Evolutionary conservation across 176 grass and related monocot species (phyloP), one percentile per base, ranked within the genome.

Genomic region (Sorghum bicolor): DNA sequence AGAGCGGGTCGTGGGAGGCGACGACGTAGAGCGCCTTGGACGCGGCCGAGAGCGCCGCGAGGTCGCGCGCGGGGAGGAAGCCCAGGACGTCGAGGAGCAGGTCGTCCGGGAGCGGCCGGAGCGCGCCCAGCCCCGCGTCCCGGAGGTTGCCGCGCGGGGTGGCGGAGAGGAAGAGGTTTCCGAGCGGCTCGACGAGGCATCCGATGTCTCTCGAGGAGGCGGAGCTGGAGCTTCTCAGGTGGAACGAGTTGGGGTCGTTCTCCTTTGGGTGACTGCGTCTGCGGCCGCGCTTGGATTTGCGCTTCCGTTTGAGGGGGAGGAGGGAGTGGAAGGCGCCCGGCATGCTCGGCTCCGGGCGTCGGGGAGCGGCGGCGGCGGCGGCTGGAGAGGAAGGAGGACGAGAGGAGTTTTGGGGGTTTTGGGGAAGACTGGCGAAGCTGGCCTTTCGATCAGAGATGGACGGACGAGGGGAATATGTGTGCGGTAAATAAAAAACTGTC

Each of bases 21-120:
- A 99, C 82, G 64, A 99, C 91, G 66, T 96, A 96, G 74, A 89
- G 58, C 22, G 91, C 92, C 77, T 83, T 93, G 40, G 91, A 94
- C 5, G 57, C 86, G 1, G 29, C 77, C 10, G 93, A 94, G 74
- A 96, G 86, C 70, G 74, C 80, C 10, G 78, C 81, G 82, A 99
- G 84, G 73, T 82, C 89, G 3, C 87, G 86, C 34, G 83, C 74
- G 0, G 72, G 67, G 9, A 99, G 93, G 15, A 99, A 84, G 60
- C 73, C 81, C 45, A 96, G 86, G 40, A 99, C 48, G 81, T 99
- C 96, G 70, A 96, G 86, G 72, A 94, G 80, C 10, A 96, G 86
- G 39, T 94, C 91, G 48, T 96, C 91, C 1, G 93, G 70, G 60
- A 99, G 87, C 64, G 48, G 48, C 47, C 84, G 82, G 16, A 96